Evolutionary conservation across 139 green algal species (phyloP), one percentile per base, ranked within the genome.

Genomic region (Ettlia oleoabundans): DNA sequence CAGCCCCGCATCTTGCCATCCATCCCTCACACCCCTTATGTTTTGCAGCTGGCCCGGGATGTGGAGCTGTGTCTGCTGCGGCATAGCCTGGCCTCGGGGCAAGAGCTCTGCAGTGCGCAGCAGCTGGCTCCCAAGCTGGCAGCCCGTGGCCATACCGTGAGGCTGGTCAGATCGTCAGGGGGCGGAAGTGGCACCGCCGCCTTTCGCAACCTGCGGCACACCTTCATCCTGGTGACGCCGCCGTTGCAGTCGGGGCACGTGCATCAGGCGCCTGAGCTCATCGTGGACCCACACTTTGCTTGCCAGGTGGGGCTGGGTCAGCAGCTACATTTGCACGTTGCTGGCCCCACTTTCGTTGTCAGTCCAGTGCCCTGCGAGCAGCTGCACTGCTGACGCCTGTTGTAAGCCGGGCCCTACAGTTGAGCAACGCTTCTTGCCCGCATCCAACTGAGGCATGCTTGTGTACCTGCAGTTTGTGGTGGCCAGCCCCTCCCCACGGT

Each of bases 281-380:
- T 74, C 1, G 67, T 74, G 24, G 67, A 74, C 38, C 41, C 37
- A 19, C 67, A 74, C 67, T 74, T 74, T 22, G 37, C 37, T 26
- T 74, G 67, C 67, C 67, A 74, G 67, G 67, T 74, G 67, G 4
- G 67, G n/a, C n/a, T n/a, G n/a, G n/a, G n/a, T n/a, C n/a, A n/a
- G n/a, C n/a, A n/a, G n/a, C n/a, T n/a, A n/a, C n/a, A n/a, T n/a
- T n/a, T n/a, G n/a, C n/a, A n/a, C n/a, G n/a, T n/a, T n/a, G n/a
- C n/a, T n/a, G n/a, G n/a, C n/a, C n/a, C n/a, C n/a, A n/a, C n/a
- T n/a, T n/a, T n/a, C n/a, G n/a, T n/a, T n/a, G n/a, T n/a, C n/a
- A n/a, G n/a, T n/a, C n/a, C n/a, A n/a, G n/a, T n/a, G n/a, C n/a
- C n/a, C n/a, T n/a, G n/a, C n/a, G n/a, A n/a, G n/a, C n/a, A n/a